phyloP scores from a whole-genome alignment of 805 yeast species.

The Ogataea haglerorum region DNA sequence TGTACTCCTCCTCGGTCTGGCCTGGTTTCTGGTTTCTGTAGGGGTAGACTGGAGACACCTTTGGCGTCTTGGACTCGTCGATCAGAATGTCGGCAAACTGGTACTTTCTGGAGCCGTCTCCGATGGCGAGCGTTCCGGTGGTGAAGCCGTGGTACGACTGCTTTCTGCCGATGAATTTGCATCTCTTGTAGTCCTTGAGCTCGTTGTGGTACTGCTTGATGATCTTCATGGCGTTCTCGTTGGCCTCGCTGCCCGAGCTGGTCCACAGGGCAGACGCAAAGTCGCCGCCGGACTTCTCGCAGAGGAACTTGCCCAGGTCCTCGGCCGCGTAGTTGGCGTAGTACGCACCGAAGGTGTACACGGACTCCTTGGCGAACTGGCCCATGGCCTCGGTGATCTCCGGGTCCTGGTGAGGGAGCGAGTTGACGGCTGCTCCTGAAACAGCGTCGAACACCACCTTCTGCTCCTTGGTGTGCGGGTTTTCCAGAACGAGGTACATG shows the following conservation, averaged over 20 bases:
- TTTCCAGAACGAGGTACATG: conserved; percentile 38
- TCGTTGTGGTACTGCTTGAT: conserved; percentile 49
- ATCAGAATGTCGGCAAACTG: conserved; percentile 31
- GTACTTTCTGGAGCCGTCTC: conserved; percentile 35
- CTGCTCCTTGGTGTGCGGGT: conserved; percentile 37
- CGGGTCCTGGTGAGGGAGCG: conserved; percentile 41
- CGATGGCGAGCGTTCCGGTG: conserved; percentile 41
- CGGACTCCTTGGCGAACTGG: conserved; percentile 33
- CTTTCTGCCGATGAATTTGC: conserved; percentile 41
- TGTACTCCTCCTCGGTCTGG: conserved; percentile 40
- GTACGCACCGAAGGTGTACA: conserved; percentile 35
- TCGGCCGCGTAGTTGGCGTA: conserved; percentile 40
- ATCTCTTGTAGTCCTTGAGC: conserved; percentile 37
- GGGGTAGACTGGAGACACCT: conserved; percentile 34
- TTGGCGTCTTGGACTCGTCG: conserved; percentile 26
- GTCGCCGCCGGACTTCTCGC: conserved; percentile 36
- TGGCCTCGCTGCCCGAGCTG: conserved; percentile 74
- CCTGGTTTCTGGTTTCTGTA: conserved; percentile 30
- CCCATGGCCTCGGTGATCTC: conserved; percentile 38
- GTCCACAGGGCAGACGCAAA: conserved; percentile 43
- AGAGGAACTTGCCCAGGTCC: conserved; percentile 41
- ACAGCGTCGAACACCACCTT: conserved; percentile 37
- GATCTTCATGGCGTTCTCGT: conserved; percentile 73
- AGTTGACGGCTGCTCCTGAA: conserved; percentile 50
- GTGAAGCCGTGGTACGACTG: conserved; percentile 49